These are phyloP conservation scores for Salix purpurea DNA, from an alignment of 345 rosid species.

Conservation along the genomic window DNA sequence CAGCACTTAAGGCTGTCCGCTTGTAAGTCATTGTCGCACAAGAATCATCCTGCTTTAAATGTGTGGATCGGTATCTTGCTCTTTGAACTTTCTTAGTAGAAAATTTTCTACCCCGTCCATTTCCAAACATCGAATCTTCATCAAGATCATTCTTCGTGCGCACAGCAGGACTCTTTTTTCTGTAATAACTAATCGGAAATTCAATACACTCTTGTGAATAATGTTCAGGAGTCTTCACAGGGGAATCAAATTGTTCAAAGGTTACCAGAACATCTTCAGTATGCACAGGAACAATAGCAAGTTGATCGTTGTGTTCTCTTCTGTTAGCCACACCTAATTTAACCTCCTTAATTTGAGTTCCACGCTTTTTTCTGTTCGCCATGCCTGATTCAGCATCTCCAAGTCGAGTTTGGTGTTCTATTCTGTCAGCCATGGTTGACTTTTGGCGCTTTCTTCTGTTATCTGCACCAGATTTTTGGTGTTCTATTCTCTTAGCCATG, in stretches of 20 bases:
- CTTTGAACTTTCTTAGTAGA: conserved; percentile 23
- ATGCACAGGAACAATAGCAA: conserved; percentile 52
- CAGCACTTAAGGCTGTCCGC: conserved; percentile 56
- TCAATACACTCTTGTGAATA: conserved; percentile 23
- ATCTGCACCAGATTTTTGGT: conserved; percentile 1
- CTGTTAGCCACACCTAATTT: conserved; percentile 12
- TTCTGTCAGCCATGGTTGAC: conserved; percentile 1
- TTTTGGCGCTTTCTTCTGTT: conserved; percentile 13
- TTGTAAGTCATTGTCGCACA: conserved; percentile 32
- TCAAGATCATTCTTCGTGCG: conserved; percentile 15
- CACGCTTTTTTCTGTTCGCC: conserved; percentile 12
- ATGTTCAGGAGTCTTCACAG: conserved; percentile 22
- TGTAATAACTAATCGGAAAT: conserved; percentile 24
- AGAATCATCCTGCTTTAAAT: conserved; percentile 18
- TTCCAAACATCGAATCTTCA: conserved; percentile 47
- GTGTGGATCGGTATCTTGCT: conserved; percentile 14
- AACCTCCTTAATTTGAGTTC: conserved; percentile 10
- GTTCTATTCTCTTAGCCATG: conserved; percentile 13
- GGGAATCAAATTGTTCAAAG: conserved; percentile 32
- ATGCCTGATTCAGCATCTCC: conserved; percentile 9
- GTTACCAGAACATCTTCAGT: conserved; percentile 33
- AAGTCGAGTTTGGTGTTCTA: conserved; percentile 29
- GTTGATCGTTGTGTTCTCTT: conserved; percentile 24
- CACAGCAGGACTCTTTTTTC: conserved; percentile 10
- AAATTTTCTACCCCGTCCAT: conserved; percentile 35